These are phyloP conservation scores for Leishmania arabica DNA, from an alignment of 208 protist species.

Conservation along the genomic window DNA sequence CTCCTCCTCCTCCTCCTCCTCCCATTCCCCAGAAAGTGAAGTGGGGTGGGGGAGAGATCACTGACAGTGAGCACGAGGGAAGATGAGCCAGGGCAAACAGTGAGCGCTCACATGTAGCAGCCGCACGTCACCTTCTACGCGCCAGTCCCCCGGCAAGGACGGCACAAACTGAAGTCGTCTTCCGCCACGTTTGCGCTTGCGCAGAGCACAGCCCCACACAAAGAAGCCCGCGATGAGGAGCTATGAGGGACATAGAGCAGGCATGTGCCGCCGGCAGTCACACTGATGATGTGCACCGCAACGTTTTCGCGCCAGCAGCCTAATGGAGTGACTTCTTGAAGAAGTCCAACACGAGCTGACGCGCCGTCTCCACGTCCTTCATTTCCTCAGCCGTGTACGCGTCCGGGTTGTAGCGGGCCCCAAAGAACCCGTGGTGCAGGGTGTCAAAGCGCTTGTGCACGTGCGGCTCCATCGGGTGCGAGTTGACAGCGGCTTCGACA, in stretches of 20 bases:
- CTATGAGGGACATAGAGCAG: background rate
- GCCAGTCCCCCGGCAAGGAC: background rate
- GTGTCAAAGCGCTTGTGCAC: constrained; percentile 47
- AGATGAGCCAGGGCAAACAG: background rate
- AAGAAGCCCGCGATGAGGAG: background rate
- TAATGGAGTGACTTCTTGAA: constrained; percentile 35
- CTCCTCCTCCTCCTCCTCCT: too few relatives aligned
- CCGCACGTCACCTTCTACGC: background rate
- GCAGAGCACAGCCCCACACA: background rate
- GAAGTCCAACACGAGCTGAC: constrained; percentile 30
- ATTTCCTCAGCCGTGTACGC: constrained; percentile 31
- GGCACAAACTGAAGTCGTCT: background rate
- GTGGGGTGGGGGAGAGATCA: background rate
- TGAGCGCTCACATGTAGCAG: background rate
- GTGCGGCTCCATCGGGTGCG: constrained; percentile 19
- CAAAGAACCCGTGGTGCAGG: constrained; percentile 61
- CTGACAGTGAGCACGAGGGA: constrained; percentile 1
- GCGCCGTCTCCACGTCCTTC: constrained; percentile 32
- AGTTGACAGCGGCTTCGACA: constrained; percentile 37
- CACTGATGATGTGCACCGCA: background rate
- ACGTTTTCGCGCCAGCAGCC: background rate
- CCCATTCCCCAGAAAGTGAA: background rate
- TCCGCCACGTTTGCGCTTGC: background rate
- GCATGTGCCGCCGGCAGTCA: background rate
- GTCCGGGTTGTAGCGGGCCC: constrained; percentile 41